Conservation (phyloP, 352 stramenopile species). For the Phytophthora parvispora region DNA sequence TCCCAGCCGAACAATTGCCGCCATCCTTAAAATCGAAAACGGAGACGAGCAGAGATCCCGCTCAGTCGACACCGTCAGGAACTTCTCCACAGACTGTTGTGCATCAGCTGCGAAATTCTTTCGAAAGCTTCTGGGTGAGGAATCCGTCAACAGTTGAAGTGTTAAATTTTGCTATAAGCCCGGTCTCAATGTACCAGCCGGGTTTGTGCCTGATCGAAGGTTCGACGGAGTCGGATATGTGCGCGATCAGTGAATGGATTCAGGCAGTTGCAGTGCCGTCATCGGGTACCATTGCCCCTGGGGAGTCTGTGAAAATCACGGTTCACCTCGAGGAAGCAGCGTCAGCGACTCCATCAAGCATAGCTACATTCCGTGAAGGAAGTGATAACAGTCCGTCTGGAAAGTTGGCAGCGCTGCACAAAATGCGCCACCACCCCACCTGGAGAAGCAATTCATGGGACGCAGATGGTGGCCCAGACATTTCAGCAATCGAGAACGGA, state of each 20-base stretch:
- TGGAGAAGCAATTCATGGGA: slow-evolving; percentile 91
- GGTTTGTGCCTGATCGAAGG: slow-evolving; percentile 79
- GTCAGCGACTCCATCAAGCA: slow-evolving; percentile 24
- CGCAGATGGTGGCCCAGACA: slow-evolving; percentile 52
- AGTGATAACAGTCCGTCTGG: slow-evolving; percentile 35
- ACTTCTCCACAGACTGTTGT: slow-evolving; percentile 37
- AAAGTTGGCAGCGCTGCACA: slow-evolving; percentile 63
- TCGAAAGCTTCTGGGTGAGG: slow-evolving; percentile 85
- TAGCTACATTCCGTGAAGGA: slow-evolving; percentile 36
- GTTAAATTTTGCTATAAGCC: slow-evolving; percentile 82
- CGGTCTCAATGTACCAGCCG: slow-evolving; percentile 68
- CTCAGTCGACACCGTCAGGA: slow-evolving; percentile 31
- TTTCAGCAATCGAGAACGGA: slow-evolving; percentile 43
- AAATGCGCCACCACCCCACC: slow-evolving; percentile 82
- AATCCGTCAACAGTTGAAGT: slow-evolving; percentile 77
- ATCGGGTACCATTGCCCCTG: slow-evolving; percentile 74
- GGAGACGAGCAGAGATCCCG: slow-evolving; percentile 42
- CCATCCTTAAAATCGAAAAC: slow-evolving; percentile 53
- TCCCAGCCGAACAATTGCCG: slow-evolving; percentile 56
- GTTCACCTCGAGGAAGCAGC: slow-evolving; percentile 82
- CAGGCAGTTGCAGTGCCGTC: slow-evolving; percentile 78
- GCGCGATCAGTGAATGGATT: slow-evolving; percentile 83
- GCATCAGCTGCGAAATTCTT: slow-evolving; percentile 74
- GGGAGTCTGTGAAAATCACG: slow-evolving; percentile 82
- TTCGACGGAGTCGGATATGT: slow-evolving; percentile 61